phyloP scores from a whole-genome alignment of 192 early-diverging fungal species.

The Coemansia sp. region DNA sequence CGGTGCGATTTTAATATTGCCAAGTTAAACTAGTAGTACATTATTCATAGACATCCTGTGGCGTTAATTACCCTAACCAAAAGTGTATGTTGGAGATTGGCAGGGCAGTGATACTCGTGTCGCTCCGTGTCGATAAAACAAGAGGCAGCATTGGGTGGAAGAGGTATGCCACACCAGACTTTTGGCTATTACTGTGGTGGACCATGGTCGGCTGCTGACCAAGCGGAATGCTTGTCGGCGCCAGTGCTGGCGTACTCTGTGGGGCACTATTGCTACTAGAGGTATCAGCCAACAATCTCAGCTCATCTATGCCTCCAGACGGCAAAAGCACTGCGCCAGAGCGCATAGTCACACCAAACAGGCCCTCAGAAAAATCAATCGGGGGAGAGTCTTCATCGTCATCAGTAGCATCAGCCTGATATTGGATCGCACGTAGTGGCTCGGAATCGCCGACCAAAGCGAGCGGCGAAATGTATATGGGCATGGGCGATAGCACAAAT shows the following conservation, averaged over 20 bases:
- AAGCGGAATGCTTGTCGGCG: not conserved
- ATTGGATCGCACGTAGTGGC: not conserved
- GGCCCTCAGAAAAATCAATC: not conserved
- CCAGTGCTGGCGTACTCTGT: slow-evolving; percentile 1
- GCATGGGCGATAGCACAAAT: slow-evolving; percentile 45
- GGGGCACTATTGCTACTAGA: not conserved
- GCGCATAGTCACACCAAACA: slow-evolving; percentile 1
- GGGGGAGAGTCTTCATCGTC: not conserved
- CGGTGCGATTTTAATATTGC: not conserved
- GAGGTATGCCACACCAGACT: slow-evolving; percentile 22
- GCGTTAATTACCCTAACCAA: slow-evolving; percentile 12
- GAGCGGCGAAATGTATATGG: slow-evolving; percentile 11
- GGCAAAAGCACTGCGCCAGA: slow-evolving; percentile 31
- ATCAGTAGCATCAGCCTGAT: not conserved
- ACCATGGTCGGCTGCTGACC: not conserved
- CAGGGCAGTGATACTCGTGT: slow-evolving; percentile 20
- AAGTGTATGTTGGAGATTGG: slow-evolving; percentile 49
- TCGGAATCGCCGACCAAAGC: not conserved
- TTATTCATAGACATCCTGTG: not conserved
- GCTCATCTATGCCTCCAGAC: slow-evolving; percentile 31
- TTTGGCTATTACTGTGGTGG: slow-evolving; percentile 4
- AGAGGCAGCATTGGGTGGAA: slow-evolving; percentile 45
- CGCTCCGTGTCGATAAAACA: slow-evolving; percentile 42
- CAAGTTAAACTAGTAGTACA: not conserved
- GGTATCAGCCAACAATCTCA: slow-evolving; percentile 13